Evolutionary conservation across 2,329 filamentous ascomycete species (phyloP), one percentile per base, ranked within the genome.

Genomic region (Phaeosphaeriaceae sp.): DNA sequence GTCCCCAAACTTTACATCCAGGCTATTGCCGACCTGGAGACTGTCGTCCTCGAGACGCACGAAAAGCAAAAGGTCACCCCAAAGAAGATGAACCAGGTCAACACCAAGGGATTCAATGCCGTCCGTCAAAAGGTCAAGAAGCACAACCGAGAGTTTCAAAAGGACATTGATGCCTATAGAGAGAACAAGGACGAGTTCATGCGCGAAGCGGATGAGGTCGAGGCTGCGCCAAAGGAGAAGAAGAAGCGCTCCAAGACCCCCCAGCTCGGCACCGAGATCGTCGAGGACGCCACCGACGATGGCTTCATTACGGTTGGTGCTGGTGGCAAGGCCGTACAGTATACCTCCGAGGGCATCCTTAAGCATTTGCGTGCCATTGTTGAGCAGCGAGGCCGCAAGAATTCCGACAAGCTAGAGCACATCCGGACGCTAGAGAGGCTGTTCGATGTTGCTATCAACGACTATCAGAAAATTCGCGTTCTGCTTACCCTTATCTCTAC

Each of bases 61-160:
- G 86, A 92, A 67, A 97, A 97, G 83, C 90, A 96, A 74, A 99
- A 99, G 82, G 89, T 95, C 63, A 89, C 90, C 2, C 86, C 88
- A 57, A 97, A 97, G 86, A 97, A 97, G 84, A 96, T 97, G 92
- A 99, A 96, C 79, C 92, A 92, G 55, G 94, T 88, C 71, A 95
- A 93, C 72, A 89, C 92, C 60, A 90, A 92, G 77, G 92, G 92
- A 68, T 84, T 99, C 69, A 99, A 97, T 75, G 91, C 92, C 56
- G 90, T 97, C 70, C 96, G 97, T 80, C 94, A 99, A 77, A 92
- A 92, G 79, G 91, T 99, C 81, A 92, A 93, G 85, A 97, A 97
- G 85, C 93, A 93, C 79, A 96, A 93, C 83, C 95, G 96, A 79
- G 93, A 97, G 59, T 93, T 93, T 78, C 85, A 90, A 70, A 81